Percentiles rank a stretch among this genome's conserved stretches.
Conservation (phyloP, 2,329 filamentous ascomycete genomes). For the Verticillium zaregamsianum region DNA sequence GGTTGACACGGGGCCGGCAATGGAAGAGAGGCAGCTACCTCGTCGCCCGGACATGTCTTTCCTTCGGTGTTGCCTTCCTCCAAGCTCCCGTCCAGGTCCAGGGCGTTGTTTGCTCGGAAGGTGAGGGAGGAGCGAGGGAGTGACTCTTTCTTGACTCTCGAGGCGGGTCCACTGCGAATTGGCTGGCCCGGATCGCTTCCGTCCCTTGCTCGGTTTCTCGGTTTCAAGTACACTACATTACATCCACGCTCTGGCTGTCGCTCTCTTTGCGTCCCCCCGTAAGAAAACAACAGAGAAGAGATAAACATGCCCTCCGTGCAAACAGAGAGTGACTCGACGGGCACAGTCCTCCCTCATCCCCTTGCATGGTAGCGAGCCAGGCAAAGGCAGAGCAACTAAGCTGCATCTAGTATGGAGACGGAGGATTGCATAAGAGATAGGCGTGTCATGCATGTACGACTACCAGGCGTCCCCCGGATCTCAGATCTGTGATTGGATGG, state of each 20-base stretch:
- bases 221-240: background rate
- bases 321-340: background rate
- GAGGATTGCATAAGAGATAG: slow-evolving; percentile 2
- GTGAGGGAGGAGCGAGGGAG: background rate
- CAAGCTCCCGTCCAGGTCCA: background rate
- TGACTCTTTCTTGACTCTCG: background rate
- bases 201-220: background rate
- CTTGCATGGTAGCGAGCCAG: background rate
- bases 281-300: background rate
- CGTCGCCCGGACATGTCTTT: background rate
- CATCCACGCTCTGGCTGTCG: background rate
- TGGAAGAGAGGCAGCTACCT: background rate
- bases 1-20: background rate
- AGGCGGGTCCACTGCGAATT: background rate
- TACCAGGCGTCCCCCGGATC: background rate
- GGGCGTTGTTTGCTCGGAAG: no score
- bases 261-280: background rate
- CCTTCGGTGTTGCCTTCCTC: background rate
- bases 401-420: slow-evolving; percentile 9
- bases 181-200: background rate
- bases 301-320: background rate
- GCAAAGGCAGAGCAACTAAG: slow-evolving; percentile 2
- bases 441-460: slow-evolving; percentile 9
- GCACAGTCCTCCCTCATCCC: background rate
- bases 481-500: slow-evolving; percentile 6